Percentiles rank a stretch among this genome's conserved stretches.
These are phyloP conservation scores for Lasiodiplodia sp. DNA, from an alignment of 2,329 filamentous ascomycete genomes.

Conservation along the genomic window DNA sequence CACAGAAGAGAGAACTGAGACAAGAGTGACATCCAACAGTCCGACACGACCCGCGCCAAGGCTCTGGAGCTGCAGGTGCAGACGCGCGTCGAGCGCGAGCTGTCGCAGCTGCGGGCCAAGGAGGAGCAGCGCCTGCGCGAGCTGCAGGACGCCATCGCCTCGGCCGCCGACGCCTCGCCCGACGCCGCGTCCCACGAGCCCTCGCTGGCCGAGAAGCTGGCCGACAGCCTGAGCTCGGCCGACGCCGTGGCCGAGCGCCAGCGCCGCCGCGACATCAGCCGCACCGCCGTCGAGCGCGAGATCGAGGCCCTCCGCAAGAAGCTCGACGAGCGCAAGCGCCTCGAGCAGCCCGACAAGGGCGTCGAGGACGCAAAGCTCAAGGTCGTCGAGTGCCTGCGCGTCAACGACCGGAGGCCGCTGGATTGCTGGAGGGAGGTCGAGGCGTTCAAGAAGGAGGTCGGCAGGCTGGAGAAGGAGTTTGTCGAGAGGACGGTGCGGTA, in stretches of 20 bases:
- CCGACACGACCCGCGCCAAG: conserved; percentile 85
- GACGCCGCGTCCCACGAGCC: conserved; percentile 26
- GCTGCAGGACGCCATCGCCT: conserved; percentile 70
- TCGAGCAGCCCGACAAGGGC: conserved; percentile 70
- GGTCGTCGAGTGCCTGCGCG: conserved; percentile 80
- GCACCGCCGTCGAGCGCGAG: conserved; percentile 63
- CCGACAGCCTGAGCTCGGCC: conserved; percentile 45
- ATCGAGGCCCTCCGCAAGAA: conserved; percentile 63
- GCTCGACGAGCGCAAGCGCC: conserved; percentile 61
- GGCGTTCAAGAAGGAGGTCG: conserved; percentile 87
- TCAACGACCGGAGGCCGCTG: conserved; percentile 85
- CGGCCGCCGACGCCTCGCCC: conserved; percentile 49
- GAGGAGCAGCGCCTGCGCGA: conserved; percentile 73
- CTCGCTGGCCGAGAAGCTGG: conserved; percentile 46
- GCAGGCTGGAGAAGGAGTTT: conserved; percentile 84
- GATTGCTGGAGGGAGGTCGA: conserved; percentile 96
- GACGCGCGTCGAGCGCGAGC: conserved; percentile 83
- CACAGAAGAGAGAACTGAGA: conserved; percentile 4
- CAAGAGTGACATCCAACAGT: conserved; percentile 60
- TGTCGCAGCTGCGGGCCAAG: conserved; percentile 76
- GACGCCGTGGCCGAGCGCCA: conserved; percentile 50
- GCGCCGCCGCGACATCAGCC: conserved; percentile 56
- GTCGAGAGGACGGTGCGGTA: conserved; percentile 77
- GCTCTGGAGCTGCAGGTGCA: conserved; percentile 87
- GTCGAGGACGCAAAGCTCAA: conserved; percentile 78